These are phyloP conservation scores for Sesbania bispinosa DNA, from an alignment of 306 rosid genomes.

Conservation along the genomic window DNA sequence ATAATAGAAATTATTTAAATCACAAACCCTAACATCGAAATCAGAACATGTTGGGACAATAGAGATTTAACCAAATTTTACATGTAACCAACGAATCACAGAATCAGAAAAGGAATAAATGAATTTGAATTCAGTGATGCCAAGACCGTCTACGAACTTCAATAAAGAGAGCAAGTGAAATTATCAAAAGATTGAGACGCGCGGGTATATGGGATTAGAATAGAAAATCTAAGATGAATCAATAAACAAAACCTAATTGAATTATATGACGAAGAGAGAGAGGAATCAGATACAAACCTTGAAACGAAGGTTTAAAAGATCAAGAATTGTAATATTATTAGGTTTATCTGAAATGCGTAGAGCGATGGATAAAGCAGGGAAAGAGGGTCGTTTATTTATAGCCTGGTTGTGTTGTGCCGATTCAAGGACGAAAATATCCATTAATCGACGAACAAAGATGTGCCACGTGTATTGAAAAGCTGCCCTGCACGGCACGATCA, in stretches of 20 bases:
- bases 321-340: too few relatives aligned
- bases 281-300: neutral
- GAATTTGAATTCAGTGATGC: neutral
- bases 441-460: neutral
- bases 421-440: neutral
- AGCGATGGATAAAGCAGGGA: neutral
- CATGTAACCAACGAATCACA: too few relatives aligned
- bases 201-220: neutral
- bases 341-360: too few relatives aligned
- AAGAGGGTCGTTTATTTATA: neutral
- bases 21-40: neutral
- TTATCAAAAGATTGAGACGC: too few relatives aligned
- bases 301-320: neutral
- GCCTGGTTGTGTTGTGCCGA: neutral
- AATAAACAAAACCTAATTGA: neutral
- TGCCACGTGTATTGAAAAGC: neutral
- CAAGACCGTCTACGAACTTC: neutral
- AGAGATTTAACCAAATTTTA: too few relatives aligned
- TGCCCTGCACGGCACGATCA: neutral
- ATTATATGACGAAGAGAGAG: neutral
- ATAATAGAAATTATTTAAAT: neutral
- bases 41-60: too few relatives aligned
- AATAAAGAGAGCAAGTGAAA: too few relatives aligned
- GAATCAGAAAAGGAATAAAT: neutral
- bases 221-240: neutral